Base-by-base conservation (phyloP, 2,329 filamentous ascomycete species). In the Cercospora zeina region DNA sequence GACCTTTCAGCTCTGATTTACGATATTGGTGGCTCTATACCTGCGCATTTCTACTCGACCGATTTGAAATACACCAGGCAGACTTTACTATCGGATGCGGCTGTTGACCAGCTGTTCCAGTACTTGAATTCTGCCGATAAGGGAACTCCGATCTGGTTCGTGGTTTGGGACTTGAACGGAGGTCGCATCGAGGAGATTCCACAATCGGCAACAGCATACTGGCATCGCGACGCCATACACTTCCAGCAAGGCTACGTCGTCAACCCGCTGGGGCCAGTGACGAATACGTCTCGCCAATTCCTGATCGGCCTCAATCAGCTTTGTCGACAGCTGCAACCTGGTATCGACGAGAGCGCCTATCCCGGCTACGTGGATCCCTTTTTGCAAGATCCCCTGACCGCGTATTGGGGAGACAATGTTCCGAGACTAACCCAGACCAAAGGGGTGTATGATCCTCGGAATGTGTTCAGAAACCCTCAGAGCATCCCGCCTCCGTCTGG, bases 401-500 rank as follows among this genome's bases (percentile, higher is more conserved):
- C 65, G 36, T 76, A 75, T 54, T 71, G 69, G 16, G 68, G 67
- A n/a, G 61, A 62, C 2, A 75, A 75, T 61, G 39, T 75, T 27
- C 56, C 64, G 54, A 67, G 61, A 47, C 45, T 76, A 56, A 65
- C 73, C 57, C 19, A 55, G 42, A 68, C 76, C 49, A 72, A 74
- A 45, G 55, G 61, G 1, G 70, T 71, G 61, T 75, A 74, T 36
- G 74, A 77, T 57, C 72, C 71, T 2, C 58, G 65, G 1, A 68
- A 66, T 30, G 61, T 72, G 0, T 75, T 73, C 19, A 61, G 58
- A 34, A 68, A 68, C 54, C 65, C 65, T 45, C 67, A 69, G 59
- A 67, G 65, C 36, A 59, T 65, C 27, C 57, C 64, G 36, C 54
- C 50, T 16, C 64, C 61, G 21, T 54, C 14, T 19, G 31, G 51